Evolutionary conservation across 2,329 filamentous ascomycete species (phyloP).

Genomic region (Xylaria polymorpha): DNA sequence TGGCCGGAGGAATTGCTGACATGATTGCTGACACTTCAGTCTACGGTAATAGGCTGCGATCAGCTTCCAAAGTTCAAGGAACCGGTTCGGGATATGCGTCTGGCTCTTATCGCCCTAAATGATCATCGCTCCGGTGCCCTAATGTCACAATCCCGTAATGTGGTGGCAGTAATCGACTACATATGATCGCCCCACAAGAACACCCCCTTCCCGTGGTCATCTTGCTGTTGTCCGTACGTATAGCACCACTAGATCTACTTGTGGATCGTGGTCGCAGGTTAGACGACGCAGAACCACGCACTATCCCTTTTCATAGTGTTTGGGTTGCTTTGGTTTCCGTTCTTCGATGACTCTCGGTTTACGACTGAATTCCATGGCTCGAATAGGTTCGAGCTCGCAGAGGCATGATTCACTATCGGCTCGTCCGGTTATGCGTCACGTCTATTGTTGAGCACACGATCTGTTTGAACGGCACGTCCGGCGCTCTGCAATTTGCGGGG

Average conservation of each 20-base stretch:
- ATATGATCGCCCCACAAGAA: constrained; percentile 40
- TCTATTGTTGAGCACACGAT: constrained; percentile 31
- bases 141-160: constrained; percentile 42
- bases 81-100: constrained; percentile 56
- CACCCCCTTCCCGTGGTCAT: constrained; percentile 42
- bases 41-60: constrained; percentile 87
- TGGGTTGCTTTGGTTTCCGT: constrained; percentile 54
- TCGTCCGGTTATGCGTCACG: constrained; percentile 33
- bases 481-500: constrained; percentile 48
- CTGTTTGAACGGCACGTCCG: constrained; percentile 57
- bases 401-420: constrained; percentile 41
- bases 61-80: constrained; percentile 75
- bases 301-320: constrained; percentile 51
- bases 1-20: constrained; percentile 80
- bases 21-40: constrained; percentile 84
- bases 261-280: constrained; percentile 42
- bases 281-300: constrained; percentile 41
- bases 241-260: constrained; percentile 41
- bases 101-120: constrained; percentile 58
- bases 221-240: constrained; percentile 40
- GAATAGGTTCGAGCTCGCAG: constrained; percentile 44
- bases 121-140: constrained; percentile 49
- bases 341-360: constrained; percentile 54
- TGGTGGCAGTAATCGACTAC: constrained; percentile 43
- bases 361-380: constrained; percentile 53